These are phyloP conservation scores for Trichoderma parareesei DNA, from an alignment of 495 filamentous ascomycete species.

Conservation along the genomic window DNA sequence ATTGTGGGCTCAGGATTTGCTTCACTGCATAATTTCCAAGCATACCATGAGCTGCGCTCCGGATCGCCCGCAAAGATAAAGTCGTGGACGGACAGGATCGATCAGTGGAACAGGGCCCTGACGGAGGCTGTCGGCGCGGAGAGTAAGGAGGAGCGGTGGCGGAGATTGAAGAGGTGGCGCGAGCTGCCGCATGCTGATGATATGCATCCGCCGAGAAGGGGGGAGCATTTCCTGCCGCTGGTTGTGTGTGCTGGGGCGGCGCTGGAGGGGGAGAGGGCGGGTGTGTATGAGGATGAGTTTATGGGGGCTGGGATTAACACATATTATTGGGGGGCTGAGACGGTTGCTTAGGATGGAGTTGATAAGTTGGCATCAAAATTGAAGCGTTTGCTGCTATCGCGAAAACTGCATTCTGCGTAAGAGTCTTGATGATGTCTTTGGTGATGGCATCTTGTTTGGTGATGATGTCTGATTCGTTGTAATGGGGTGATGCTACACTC, in stretches of 20 bases:
- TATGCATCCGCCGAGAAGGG: conserved; percentile 51
- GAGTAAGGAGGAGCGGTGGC: conserved; percentile 38
- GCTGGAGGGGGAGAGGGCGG: conserved; percentile 24
- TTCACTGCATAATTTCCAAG: conserved; percentile 56
- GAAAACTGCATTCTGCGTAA: no score
- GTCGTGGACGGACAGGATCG: conserved; percentile 29
- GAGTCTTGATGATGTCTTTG: no score
- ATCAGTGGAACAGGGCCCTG: conserved; percentile 56
- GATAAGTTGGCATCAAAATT: not conserved
- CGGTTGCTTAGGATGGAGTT: not conserved
- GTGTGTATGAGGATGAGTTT: conserved; percentile 26
- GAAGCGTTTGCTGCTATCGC: not conserved
- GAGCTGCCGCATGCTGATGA: conserved; percentile 49
- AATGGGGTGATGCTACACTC: no score
- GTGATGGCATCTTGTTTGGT: no score
- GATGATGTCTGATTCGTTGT: no score
- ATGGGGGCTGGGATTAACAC: conserved; percentile 27
- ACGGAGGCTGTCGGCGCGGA: conserved; percentile 49
- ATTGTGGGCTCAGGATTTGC: conserved; percentile 66
- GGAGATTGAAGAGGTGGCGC: conserved; percentile 41
- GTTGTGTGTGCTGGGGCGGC: conserved; percentile 56
- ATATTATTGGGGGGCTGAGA: conserved; percentile 28
- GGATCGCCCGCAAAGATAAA: conserved; percentile 31
- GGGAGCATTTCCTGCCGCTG: conserved; percentile 63
- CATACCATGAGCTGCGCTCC: conserved; percentile 20